Conservation (phyloP, 371 early-diverging fungal genomes). For the Umbelopsis sp. region DNA sequence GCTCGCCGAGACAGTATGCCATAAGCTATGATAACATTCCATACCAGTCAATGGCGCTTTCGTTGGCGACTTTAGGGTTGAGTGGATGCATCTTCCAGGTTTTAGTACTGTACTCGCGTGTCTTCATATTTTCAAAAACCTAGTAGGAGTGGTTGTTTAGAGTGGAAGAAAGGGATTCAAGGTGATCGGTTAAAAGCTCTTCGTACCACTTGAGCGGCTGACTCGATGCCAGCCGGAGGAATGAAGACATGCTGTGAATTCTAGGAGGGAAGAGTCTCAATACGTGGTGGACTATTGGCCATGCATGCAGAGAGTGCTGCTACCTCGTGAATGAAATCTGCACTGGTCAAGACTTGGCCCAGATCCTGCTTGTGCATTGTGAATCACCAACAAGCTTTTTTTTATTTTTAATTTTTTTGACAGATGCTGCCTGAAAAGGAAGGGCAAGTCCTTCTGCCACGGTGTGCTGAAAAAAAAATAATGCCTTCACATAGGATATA, state of each 20-base stretch:
- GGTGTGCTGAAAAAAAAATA: too few species aligned
- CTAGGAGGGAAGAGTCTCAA: conserved; percentile 26
- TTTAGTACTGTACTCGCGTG: conserved; percentile 64
- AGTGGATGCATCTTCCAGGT: conserved; percentile 78
- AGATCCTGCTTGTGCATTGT: not conserved
- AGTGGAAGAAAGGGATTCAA: not conserved
- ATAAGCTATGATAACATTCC: conserved; percentile 41
- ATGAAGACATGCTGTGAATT: conserved; percentile 68
- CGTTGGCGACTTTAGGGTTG: conserved; percentile 67
- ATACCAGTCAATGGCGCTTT: conserved; percentile 69
- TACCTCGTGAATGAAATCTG: conserved; percentile 61
- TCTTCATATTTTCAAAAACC: conserved; percentile 68
- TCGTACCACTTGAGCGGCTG: conserved; percentile 58
- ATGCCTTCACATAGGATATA: too few species aligned
- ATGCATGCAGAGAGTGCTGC: not conserved
- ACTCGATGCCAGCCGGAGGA: conserved; percentile 55
- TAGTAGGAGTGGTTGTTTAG: conserved; percentile 24
- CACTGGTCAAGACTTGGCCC: conserved; percentile 55
- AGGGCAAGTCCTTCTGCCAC: not conserved
- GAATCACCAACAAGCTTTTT: too few species aligned
- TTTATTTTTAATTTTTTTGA: not conserved
- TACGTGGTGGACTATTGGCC: not conserved
- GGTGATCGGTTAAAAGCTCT: not conserved
- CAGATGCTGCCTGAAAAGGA: not conserved
- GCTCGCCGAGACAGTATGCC: conserved; percentile 46